Evolutionary conservation across 2,329 filamentous ascomycete species (phyloP).

Genomic region (Fonsecaea erecta): DNA sequence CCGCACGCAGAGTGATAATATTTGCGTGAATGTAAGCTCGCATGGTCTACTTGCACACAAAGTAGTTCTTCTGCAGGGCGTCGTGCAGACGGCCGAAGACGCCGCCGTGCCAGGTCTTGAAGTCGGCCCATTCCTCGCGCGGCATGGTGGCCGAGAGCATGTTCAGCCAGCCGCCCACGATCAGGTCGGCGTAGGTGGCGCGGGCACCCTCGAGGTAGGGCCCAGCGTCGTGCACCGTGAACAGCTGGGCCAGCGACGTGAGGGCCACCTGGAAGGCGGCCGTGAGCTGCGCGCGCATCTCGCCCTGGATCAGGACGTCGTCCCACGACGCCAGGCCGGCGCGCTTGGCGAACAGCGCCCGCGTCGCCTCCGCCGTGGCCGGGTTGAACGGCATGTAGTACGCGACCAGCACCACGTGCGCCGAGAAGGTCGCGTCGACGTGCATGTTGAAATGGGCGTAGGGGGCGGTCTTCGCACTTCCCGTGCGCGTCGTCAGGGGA

Average conservation of each 20-base stretch:
- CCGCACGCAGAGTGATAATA: too few relatives aligned
- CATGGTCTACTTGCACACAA: neutral
- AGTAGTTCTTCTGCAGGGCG: neutral
- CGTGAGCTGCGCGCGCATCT: neutral
- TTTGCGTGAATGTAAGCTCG: too few relatives aligned
- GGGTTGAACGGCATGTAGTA: neutral
- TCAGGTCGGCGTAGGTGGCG: neutral
- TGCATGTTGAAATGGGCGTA: neutral
- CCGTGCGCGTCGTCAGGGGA: neutral
- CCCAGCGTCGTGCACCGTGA: neutral
- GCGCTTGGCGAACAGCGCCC: neutral
- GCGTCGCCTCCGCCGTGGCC: neutral
- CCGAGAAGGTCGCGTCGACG: neutral
- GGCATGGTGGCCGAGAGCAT: neutral
- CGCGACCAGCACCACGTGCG: neutral
- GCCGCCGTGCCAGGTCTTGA: neutral
- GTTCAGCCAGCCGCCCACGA: constrained; percentile 9
- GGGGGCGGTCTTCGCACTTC: neutral
- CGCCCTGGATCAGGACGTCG: neutral
- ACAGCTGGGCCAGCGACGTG: neutral
- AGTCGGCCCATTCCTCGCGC: neutral
- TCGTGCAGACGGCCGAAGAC: neutral
- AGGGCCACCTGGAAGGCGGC: neutral
- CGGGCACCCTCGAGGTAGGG: neutral
- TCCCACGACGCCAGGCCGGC: neutral